Evolutionary conservation across 495 filamentous ascomycete genomes (phyloP).

Genomic region (Glutinoglossum americanum): DNA sequence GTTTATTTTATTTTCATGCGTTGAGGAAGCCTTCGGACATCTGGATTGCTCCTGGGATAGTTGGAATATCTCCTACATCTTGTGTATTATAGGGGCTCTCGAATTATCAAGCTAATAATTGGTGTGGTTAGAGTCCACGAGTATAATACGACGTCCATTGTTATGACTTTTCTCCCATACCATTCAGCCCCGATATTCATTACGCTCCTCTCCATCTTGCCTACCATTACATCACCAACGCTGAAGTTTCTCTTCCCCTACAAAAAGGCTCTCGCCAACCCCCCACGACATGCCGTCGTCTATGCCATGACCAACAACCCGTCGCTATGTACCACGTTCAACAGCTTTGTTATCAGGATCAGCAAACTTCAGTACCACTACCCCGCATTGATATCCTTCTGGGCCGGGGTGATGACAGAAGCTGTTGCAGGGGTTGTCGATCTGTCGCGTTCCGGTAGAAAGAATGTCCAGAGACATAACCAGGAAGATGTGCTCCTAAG

Average conservation of each 20-base stretch:
- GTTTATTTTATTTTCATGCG: neutral
- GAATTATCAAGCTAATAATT: conserved; percentile 14
- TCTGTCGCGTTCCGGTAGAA: conserved; percentile 43
- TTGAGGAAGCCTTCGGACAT: neutral
- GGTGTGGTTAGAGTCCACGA: conserved; percentile 52
- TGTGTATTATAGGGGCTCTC: neutral
- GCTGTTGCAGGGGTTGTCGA: conserved; percentile 63
- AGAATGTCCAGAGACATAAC: conserved; percentile 41
- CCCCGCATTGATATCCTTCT: conserved; percentile 61
- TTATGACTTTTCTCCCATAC: conserved; percentile 86
- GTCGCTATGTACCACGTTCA: conserved; percentile 46
- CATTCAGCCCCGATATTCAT: conserved; percentile 63
- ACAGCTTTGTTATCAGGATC: conserved; percentile 48
- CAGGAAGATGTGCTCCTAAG: conserved; percentile 58
- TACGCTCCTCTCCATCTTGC: conserved; percentile 64
- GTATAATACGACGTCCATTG: conserved; percentile 53
- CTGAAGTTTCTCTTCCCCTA: conserved; percentile 76
- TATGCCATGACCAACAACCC: conserved; percentile 54
- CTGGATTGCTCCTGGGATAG: neutral
- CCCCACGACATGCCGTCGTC: conserved; percentile 59
- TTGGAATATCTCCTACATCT: neutral
- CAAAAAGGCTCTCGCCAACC: conserved; percentile 45
- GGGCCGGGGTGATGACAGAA: conserved; percentile 66
- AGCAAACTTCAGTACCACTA: conserved; percentile 46
- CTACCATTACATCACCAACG: conserved; percentile 43